Conservation (phyloP, 192 early-diverging fungal species). For the Backusella australiensis region DNA sequence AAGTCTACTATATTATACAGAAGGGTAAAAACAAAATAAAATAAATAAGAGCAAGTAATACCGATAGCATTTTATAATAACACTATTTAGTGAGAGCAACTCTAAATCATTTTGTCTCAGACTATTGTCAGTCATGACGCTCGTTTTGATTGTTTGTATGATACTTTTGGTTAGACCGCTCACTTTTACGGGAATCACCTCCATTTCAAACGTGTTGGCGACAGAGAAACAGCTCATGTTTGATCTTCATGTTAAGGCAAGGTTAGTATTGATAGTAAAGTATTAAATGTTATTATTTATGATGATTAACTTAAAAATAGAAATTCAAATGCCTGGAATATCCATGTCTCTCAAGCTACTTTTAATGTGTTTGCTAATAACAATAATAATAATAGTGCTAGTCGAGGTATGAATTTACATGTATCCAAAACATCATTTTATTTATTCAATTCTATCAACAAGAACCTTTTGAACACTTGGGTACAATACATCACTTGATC, state of each 20-base stretch:
- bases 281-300: not conserved
- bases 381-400: not conserved
- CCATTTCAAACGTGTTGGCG: not conserved
- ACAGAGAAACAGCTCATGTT: slow-evolving; percentile 17
- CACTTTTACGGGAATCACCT: not conserved
- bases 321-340: slow-evolving; percentile 7
- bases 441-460: too few species aligned
- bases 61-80: not conserved
- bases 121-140: not conserved
- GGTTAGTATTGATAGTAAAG: not conserved
- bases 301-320: not conserved
- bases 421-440: not conserved
- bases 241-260: slow-evolving; percentile 15
- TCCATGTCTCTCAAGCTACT: not conserved
- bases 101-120: slow-evolving; percentile 6
- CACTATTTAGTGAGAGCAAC: not conserved
- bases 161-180: slow-evolving; percentile 10
- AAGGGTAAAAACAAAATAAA: not conserved
- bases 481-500: not conserved
- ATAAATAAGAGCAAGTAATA: not conserved
- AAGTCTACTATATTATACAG: not conserved
- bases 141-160: not conserved
- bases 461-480: not conserved
- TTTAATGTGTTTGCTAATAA: slow-evolving; percentile 9
- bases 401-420: not conserved